A percentile compares a stretch with the other conserved stretches of the same genome.
Evolutionary conservation across 805 yeast genomes (phyloP).

Genomic region (Grigorovia yakushimaensis): DNA sequence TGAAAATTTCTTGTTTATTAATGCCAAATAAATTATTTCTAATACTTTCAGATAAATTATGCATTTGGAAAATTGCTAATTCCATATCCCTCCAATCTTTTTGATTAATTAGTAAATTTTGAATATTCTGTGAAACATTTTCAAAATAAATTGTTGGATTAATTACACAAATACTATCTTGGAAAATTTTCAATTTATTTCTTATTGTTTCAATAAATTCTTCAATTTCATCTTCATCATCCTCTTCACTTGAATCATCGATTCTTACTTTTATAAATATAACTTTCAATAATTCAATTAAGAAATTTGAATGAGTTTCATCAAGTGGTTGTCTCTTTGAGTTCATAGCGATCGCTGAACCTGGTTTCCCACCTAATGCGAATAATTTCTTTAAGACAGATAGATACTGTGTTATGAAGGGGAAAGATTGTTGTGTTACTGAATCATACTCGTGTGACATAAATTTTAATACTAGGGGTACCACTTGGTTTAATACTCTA

Average conservation of each 20-base stretch:
- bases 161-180: slow-evolving; percentile 65
- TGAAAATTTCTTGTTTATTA: slow-evolving; percentile 54
- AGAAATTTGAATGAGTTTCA: slow-evolving; percentile 38
- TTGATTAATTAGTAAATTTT: slow-evolving; percentile 29
- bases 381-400: slow-evolving; percentile 52
- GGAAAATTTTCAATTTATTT: slow-evolving; percentile 61
- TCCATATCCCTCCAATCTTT: slow-evolving; percentile 75
- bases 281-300: slow-evolving; percentile 56
- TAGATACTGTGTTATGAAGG: slow-evolving; percentile 68
- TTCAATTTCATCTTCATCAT: slow-evolving; percentile 62
- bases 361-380: slow-evolving; percentile 32
- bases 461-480: slow-evolving; percentile 65
- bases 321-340: slow-evolving; percentile 29
- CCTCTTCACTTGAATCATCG: slow-evolving; percentile 67
- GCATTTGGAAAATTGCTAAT: slow-evolving; percentile 75
- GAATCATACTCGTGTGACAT: slow-evolving; percentile 83
- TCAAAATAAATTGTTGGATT: slow-evolving; percentile 54
- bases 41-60: slow-evolving; percentile 68
- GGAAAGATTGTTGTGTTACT: slow-evolving; percentile 71
- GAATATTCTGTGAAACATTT: slow-evolving; percentile 47
- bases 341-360: slow-evolving; percentile 30
- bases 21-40: slow-evolving; percentile 67
- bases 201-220: slow-evolving; percentile 72
- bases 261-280: slow-evolving; percentile 70
- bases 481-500: slow-evolving; percentile 44